Conservation (phyloP, 2,329 filamentous ascomycete genomes). For the Colletotrichum sojae region DNA sequence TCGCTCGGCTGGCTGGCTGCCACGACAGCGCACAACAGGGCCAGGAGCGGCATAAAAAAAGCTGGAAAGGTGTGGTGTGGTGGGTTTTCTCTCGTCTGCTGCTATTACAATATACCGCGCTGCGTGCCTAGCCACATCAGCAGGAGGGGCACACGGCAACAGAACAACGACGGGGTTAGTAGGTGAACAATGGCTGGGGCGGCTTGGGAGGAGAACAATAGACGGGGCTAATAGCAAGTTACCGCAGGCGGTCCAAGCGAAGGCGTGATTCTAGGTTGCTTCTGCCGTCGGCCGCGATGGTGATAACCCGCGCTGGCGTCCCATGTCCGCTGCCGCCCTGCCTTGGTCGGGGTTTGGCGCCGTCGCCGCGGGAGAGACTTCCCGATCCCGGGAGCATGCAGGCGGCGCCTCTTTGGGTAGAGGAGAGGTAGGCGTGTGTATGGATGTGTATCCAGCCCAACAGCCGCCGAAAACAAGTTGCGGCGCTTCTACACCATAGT, state of each 20-base stretch:
- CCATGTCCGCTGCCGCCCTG: not conserved
- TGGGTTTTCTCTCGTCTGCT: not conserved
- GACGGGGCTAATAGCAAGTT: not conserved
- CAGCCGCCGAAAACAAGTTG: not conserved
- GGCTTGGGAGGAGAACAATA: not conserved
- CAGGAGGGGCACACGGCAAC: conserved; percentile 1
- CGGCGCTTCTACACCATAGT: not conserved
- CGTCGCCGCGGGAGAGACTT: conserved; percentile 7
- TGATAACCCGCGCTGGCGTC: not conserved
- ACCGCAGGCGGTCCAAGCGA: not conserved
- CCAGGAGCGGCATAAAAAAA: not conserved
- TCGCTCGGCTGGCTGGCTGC: conserved; percentile 34
- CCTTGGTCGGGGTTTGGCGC: not conserved
- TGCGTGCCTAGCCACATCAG: not conserved
- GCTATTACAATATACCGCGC: no score
- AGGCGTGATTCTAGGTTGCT: no score
- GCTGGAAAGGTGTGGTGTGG: conserved; percentile 4
- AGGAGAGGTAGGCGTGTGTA: not conserved
- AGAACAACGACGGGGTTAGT: conserved; percentile 13
- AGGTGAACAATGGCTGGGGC: not conserved
- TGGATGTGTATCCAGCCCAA: no score
- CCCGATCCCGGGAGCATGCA: conserved; percentile 9
- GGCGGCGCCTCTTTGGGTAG: not conserved
- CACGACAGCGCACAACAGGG: conserved; percentile 31
- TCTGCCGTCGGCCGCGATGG: no score